Percentiles rank a stretch among this genome's conserved stretches.
Evolutionary conservation across 2,329 filamentous ascomycete genomes (phyloP).

Genomic region (Pyrenophora teres): DNA sequence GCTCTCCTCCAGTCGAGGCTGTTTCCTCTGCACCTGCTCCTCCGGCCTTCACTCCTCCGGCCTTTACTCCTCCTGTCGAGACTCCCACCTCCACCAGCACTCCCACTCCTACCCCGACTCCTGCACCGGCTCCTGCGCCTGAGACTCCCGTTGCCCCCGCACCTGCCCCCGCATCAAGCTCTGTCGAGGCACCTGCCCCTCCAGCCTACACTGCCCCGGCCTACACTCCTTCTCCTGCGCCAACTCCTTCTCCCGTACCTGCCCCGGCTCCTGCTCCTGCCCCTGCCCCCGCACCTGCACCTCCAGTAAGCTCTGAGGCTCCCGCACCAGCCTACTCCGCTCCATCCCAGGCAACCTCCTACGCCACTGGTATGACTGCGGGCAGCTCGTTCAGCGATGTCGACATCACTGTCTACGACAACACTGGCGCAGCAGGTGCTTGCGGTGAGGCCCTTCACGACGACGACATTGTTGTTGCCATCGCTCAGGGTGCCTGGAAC

Average conservation of each 20-base stretch:
- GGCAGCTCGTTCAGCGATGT: constrained; percentile 23
- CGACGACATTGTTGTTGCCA: constrained; percentile 34
- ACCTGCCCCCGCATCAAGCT: constrained; percentile 11
- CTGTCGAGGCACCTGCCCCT: constrained; percentile 6
- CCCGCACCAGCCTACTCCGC: constrained; percentile 1
- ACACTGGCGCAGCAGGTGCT: constrained; percentile 32
- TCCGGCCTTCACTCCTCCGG: constrained; percentile 19
- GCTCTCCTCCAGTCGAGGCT: constrained; percentile 14
- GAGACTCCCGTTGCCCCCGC: constrained; percentile 10
- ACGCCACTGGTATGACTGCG: neutral
- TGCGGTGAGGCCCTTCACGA: constrained; percentile 37
- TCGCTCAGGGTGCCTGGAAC: constrained; percentile 31
- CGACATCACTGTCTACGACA: constrained; percentile 45
- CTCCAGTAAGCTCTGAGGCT: constrained; percentile 1
- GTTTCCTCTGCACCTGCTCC: constrained; percentile 18
- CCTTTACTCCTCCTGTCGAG: constrained; percentile 18
- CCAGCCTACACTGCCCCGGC: constrained; percentile 7
- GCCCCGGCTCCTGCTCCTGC: constrained; percentile 16
- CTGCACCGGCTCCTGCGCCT: constrained; percentile 14
- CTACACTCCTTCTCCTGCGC: constrained; percentile 7
- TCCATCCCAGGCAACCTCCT: neutral
- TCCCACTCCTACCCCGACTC: constrained; percentile 5
- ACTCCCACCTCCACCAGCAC: constrained; percentile 10
- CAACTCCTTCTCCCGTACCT: constrained; percentile 1
- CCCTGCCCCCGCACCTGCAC: constrained; percentile 8